These are phyloP conservation scores for Phaffomyces thermotolerans DNA, from an alignment of 805 yeast genomes.

Conservation along the genomic window DNA sequence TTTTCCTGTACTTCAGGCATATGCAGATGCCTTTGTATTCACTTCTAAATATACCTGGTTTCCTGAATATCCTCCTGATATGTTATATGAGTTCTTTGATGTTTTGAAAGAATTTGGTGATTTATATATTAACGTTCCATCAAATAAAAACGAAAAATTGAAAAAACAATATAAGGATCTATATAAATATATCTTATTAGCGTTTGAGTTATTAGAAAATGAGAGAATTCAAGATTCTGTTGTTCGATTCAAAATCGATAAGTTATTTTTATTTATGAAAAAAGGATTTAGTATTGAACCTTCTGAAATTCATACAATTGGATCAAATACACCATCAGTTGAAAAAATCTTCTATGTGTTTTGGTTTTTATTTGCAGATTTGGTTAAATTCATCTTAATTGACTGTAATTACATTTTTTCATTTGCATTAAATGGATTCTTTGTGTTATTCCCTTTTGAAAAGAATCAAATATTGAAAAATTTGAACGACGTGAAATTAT, in stretches of 20 bases:
- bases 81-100: conserved; percentile 15
- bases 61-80: conserved; percentile 16
- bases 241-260: conserved; percentile 15
- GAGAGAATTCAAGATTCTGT: conserved; percentile 10
- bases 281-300: conserved; percentile 16
- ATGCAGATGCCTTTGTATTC: conserved; percentile 16
- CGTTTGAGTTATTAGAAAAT: conserved; percentile 6
- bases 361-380: conserved; percentile 13
- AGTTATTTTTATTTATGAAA: conserved; percentile 9
- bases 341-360: conserved; percentile 14
- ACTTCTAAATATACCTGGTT: conserved; percentile 14
- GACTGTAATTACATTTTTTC: conserved; percentile 18
- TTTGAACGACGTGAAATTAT: conserved; percentile 6
- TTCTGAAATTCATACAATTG: conserved; percentile 11
- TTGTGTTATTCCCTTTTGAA: conserved; percentile 10
- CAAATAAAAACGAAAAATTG: conserved; percentile 4
- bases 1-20: conserved; percentile 5
- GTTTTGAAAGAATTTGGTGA: conserved; percentile 15
- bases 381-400: conserved; percentile 14
- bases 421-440: conserved; percentile 17
- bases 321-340: conserved; percentile 5
- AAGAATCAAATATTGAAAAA: conserved; percentile 4
- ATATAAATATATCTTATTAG: conserved; percentile 5
- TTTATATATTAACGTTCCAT: conserved; percentile 2
- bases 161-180: conserved; percentile 5